Conservation (phyloP, 1,139 yeast species). For the Pneumocystis oryctolagi region DNA sequence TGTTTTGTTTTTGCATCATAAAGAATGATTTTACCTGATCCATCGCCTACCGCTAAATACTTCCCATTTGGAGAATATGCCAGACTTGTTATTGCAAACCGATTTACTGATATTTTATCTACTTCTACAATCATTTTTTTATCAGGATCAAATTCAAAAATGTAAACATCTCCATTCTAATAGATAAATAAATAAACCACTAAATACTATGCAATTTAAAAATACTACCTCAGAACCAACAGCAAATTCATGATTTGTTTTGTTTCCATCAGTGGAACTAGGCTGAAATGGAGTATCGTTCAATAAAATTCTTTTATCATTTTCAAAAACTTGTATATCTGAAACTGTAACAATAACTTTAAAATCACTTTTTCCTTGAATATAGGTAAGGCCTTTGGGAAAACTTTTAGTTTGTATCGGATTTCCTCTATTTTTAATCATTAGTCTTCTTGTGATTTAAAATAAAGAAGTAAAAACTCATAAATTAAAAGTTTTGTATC, state of each 20-base stretch:
- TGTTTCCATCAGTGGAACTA: slow-evolving; percentile 27
- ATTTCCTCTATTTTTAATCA: background rate
- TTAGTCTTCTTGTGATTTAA: background rate
- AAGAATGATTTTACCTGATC: slow-evolving; percentile 60
- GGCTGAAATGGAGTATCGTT: slow-evolving; percentile 14
- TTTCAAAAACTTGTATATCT: slow-evolving; percentile 28
- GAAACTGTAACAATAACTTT: slow-evolving; percentile 37
- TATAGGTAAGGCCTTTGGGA: slow-evolving; percentile 42
- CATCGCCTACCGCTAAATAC: slow-evolving; percentile 71
- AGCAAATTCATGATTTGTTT: slow-evolving; percentile 5
- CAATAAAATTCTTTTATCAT: slow-evolving; percentile 16
- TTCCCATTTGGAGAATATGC: slow-evolving; percentile 58
- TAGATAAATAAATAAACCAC: background rate
- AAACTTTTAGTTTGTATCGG: slow-evolving; percentile 35
- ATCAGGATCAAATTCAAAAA: slow-evolving; percentile 6
- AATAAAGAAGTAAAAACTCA: background rate
- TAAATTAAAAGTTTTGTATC: slow-evolving; percentile 19
- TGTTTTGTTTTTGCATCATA: slow-evolving; percentile 42
- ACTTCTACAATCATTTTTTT: slow-evolving; percentile 3
- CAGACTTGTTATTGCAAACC: slow-evolving; percentile 44
- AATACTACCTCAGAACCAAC: slow-evolving; percentile 9
- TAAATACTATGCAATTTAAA: background rate
- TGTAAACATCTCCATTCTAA: slow-evolving; percentile 3
- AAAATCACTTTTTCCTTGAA: slow-evolving; percentile 15
- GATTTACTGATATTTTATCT: slow-evolving; percentile 1